Evolutionary conservation across 2,329 filamentous ascomycete species (phyloP).

Genomic region (Neodidymelliopsis sp.): DNA sequence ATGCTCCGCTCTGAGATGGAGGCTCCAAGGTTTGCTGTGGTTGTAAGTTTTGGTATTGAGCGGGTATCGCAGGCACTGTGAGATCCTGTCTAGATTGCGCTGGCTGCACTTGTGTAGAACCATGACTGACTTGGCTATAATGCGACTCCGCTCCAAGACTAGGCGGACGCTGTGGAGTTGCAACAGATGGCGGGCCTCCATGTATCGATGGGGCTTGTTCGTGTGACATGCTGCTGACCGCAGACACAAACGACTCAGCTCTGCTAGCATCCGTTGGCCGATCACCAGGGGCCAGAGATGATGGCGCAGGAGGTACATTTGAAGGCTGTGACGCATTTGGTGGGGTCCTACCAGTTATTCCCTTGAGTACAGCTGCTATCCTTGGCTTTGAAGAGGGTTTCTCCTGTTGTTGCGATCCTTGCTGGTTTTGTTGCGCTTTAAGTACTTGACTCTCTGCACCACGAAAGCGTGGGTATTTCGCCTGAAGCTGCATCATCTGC

Average conservation of each 20-base stretch:
- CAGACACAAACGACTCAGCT: slow-evolving; percentile 23
- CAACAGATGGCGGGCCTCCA: slow-evolving; percentile 24
- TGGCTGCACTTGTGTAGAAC: slow-evolving; percentile 39
- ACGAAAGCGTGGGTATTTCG: slow-evolving; percentile 51
- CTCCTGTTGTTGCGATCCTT: slow-evolving; percentile 32
- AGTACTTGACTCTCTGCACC: slow-evolving; percentile 51
- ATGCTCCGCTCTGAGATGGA: slow-evolving; percentile 15
- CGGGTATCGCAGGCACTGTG: slow-evolving; percentile 31
- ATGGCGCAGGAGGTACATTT: slow-evolving; percentile 1
- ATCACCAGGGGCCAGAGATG: neutral
- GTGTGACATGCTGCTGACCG: slow-evolving; percentile 29
- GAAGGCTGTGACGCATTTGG: slow-evolving; percentile 18
- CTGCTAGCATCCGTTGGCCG: neutral
- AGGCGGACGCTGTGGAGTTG: slow-evolving; percentile 27
- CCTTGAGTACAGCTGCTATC: slow-evolving; percentile 57
- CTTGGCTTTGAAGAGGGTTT: slow-evolving; percentile 37
- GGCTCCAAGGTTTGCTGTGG: slow-evolving; percentile 13
- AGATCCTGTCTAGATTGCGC: slow-evolving; percentile 40
- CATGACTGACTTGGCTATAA: slow-evolving; percentile 40
- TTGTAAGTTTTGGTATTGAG: slow-evolving; percentile 32
- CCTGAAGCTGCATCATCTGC: slow-evolving; percentile 40
- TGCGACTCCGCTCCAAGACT: slow-evolving; percentile 41
- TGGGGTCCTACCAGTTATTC: slow-evolving; percentile 35
- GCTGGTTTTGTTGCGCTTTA: slow-evolving; percentile 44
- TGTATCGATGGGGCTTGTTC: slow-evolving; percentile 27